phyloP scores from a whole-genome alignment of 2,329 filamentous ascomycete genomes.

The Phyllosticta citriasiana region DNA sequence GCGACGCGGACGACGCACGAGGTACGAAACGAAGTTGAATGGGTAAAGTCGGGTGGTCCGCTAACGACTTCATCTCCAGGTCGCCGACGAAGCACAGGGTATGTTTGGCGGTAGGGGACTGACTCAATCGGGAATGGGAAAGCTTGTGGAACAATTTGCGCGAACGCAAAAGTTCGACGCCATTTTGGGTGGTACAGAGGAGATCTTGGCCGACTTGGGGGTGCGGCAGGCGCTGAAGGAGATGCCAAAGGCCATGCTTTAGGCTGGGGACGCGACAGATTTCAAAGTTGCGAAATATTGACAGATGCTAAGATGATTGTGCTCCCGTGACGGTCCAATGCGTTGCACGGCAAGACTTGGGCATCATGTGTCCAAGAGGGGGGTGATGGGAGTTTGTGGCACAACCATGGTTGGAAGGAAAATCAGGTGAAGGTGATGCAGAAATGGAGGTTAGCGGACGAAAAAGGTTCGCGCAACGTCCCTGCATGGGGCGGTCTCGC shows the following conservation, averaged over 20 bases:
- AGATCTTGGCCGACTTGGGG: constrained; percentile 70
- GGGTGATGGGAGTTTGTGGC: background rate
- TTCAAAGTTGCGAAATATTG: background rate
- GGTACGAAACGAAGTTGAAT: background rate
- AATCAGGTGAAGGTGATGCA: background rate
- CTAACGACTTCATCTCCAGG: constrained; percentile 18
- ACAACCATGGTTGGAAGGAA: background rate
- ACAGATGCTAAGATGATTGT: background rate
- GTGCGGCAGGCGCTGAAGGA: constrained; percentile 74
- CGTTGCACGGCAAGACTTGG: background rate
- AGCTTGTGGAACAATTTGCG: constrained; percentile 74
- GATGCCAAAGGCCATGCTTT: constrained; percentile 79
- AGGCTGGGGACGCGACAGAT: constrained; percentile 19
- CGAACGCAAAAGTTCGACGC: constrained; percentile 65
- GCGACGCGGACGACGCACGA: constrained; percentile 69
- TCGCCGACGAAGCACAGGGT: constrained; percentile 74
- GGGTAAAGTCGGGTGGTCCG: background rate
- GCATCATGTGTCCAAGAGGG: background rate
- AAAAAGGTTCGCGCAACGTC: background rate
- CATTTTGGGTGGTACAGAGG: constrained; percentile 67
- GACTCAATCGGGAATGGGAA: constrained; percentile 75
- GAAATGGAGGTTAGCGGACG: background rate
- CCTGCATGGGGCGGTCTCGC: constrained; percentile 5
- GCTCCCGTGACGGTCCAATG: background rate
- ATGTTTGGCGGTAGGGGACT: constrained; percentile 77